Evolutionary conservation across 768 basidiomycete species (phyloP), one percentile per base, ranked within the genome.

Genomic region (Brasilioporus rufonigricans): DNA sequence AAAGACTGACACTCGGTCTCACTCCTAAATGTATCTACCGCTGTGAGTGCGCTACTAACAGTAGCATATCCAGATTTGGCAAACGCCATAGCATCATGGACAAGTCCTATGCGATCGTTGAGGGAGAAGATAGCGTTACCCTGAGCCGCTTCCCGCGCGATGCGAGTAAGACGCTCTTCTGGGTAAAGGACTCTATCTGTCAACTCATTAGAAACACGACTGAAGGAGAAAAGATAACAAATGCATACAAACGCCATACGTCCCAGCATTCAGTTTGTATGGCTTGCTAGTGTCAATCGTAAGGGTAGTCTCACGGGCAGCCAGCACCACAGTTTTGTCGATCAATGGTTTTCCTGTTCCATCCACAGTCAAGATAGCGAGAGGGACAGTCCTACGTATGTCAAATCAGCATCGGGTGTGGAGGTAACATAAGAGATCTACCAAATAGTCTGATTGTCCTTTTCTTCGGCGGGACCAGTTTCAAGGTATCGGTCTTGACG

Each of bases 401-500:
- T 61, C 29, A 36, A 24, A 55, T 31, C 33, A 29, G 18, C 36
- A 11, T 47, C 10, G 26, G 12, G 32, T 10, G 29, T 14, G 18
- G 33, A 46, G 16, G 19, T n/a, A 43, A 51, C 43, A 23, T 24
- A 19, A 51, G n/a, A 16, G 36, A 18, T 23, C 58, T 58, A 88
- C 95, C 95, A 98, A 55, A 91, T 78, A 2, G 91, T 95, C 69
- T 92, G 76, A 62, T 97, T 93, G 55, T 97, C 91, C 66, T 91
- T 83, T 11, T 83, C 81, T 63, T 86, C 83, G 10, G 84, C 85
- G 57, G 80, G 80, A 0, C 93, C 95, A 0, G 87, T 89, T 66
- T 91, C 88, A 44, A 98, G 76, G 80, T 97, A 98, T 19, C 97
- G 81, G 67, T 97, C 91, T 73, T 98, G 97, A 32, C 85, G 83